Base-by-base conservation (phyloP, 805 yeast species). In the Lipomyces spencermartinsiae region DNA sequence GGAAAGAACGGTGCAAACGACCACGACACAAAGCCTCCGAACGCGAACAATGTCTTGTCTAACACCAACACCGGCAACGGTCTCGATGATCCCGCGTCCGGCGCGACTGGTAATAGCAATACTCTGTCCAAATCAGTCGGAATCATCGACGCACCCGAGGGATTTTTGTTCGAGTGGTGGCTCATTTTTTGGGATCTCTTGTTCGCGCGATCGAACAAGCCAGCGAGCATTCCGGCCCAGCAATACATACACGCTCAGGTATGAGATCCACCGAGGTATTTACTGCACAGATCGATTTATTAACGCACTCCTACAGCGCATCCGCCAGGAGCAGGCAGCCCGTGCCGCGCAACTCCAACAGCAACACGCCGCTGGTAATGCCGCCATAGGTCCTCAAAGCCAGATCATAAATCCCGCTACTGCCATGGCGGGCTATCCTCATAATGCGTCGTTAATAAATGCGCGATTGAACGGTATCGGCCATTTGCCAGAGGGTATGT, bases 101-200 rank as follows among this genome's bases (percentile, higher is more conserved):
- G 49, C 4, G 39, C 54, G 1, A 25, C 59, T 14, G 60, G 43
- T 29, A 19, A 22, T 55, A 25, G 34, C 31, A 66, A 63, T 57
- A 59, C 69, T 1, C 57, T 57, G 10, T 39, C 66, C 37, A 66
- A 61, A 49, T 69, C 71, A 16, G 66, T 69, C 54, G 71, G 71
- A 16, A 66, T 69, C 39, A 85, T 90, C 84, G 95, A 92, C 75
- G 89, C 96, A 1, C 95, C 96, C 0, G 91, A 89, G 73, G 95
- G 97, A 6, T 93, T 92, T 75, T 80, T 93, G 31, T 89, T 86
- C 74, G 98, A 93, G 77, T 93, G 98, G 98, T 93, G 97, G 97
- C 92, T 88, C 81, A 87, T 93, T 19, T 93, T 93, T 77, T 93
- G 97, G 97, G 97, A 93, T 76, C 88, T 92, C 35, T 91, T 89